These are phyloP conservation scores for Aspergillus bombycis DNA, from an alignment of 2,329 filamentous ascomycete genomes.

Conservation along the genomic window DNA sequence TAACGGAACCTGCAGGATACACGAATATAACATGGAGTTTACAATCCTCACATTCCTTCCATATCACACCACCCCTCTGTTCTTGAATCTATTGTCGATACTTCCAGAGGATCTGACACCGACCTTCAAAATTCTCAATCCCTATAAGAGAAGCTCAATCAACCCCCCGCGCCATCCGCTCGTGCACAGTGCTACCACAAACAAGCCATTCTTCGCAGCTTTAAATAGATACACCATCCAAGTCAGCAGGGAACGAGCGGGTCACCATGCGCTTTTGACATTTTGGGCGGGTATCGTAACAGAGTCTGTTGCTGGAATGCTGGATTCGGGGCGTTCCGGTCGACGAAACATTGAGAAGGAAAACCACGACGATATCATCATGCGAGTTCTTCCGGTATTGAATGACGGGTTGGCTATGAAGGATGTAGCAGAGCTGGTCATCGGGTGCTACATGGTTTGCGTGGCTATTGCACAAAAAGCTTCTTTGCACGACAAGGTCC, in stretches of 20 bases:
- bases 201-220: constrained; percentile 72
- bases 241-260: constrained; percentile 70
- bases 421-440: constrained; percentile 75
- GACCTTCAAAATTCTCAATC: constrained; percentile 80
- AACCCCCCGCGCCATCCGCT: constrained; percentile 78
- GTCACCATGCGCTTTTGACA: constrained; percentile 76
- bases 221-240: constrained; percentile 80
- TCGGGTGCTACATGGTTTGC: constrained; percentile 89
- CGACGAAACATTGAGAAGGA: constrained; percentile 75
- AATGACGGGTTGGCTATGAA: constrained; percentile 77
- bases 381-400: constrained; percentile 70
- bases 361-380: constrained; percentile 75
- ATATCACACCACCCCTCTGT: constrained; percentile 84
- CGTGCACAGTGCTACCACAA: constrained; percentile 80
- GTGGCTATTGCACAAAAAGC: constrained; percentile 84
- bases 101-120: constrained; percentile 72
- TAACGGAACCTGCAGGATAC: constrained; percentile 62
- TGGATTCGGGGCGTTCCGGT: constrained; percentile 77
- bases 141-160: constrained; percentile 78
- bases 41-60: constrained; percentile 87
- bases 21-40: constrained; percentile 82
- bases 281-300: constrained; percentile 92
- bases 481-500: constrained; percentile 72
- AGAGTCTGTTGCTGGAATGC: constrained; percentile 79
- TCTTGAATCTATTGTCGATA: constrained; percentile 84